Conservation (phyloP, 2,329 filamentous ascomycete genomes). For the Aspergillus fijiensis region DNA sequence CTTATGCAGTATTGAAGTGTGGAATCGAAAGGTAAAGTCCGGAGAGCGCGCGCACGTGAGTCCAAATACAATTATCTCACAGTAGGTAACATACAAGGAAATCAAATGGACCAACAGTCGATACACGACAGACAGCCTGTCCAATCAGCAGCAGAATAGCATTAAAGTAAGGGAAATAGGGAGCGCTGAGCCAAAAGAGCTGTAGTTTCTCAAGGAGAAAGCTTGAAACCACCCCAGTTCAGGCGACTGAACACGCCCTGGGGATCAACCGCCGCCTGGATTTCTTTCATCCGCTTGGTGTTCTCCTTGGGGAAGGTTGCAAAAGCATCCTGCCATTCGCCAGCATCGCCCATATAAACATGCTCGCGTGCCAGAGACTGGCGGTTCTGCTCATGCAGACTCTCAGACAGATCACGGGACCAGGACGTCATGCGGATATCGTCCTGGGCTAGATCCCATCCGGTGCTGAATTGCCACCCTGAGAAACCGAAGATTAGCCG, state of each 20-base stretch:
- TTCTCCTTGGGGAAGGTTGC: constrained; percentile 35
- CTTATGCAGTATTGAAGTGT: too few relatives aligned
- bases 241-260: constrained; percentile 30
- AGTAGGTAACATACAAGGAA: too few relatives aligned
- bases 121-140: too few relatives aligned
- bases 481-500: background rate
- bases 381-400: constrained; percentile 34
- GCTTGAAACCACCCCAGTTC: constrained; percentile 40
- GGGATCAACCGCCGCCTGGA: constrained; percentile 37
- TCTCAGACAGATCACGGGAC: constrained; percentile 29
- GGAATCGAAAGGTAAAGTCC: too few relatives aligned
- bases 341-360: constrained; percentile 41
- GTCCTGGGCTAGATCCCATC: constrained; percentile 38
- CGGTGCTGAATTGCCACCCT: constrained; percentile 44
- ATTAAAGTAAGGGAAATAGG: too few relatives aligned
- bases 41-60: too few relatives aligned
- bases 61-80: too few relatives aligned
- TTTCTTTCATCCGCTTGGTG: constrained; percentile 31
- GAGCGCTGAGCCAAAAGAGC: too few relatives aligned
- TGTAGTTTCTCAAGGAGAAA: background rate
- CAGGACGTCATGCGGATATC: constrained; percentile 39
- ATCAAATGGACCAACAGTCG: too few relatives aligned
- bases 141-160: too few relatives aligned
- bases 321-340: constrained; percentile 40
- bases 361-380: constrained; percentile 33